Conservation (phyloP, 129 eudicot species). For the Escallonia rubra region DNA sequence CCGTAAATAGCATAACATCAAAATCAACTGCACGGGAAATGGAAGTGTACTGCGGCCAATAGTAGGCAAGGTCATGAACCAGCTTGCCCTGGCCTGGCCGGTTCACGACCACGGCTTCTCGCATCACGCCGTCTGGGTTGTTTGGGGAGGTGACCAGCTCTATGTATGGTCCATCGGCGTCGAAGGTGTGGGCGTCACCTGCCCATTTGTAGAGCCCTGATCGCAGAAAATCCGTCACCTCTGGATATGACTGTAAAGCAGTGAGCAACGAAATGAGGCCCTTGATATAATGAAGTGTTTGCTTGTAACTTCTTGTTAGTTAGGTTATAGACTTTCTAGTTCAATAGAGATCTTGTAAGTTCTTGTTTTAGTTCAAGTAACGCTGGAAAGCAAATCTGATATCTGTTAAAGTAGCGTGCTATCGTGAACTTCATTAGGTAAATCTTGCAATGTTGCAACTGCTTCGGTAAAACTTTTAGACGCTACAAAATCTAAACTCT, state of each 20-base stretch:
- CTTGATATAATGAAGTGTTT: no score
- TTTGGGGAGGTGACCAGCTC: slow-evolving; percentile 85
- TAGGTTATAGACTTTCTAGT: no score
- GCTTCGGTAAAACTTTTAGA: no score
- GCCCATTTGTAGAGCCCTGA: slow-evolving; percentile 74
- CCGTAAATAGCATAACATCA: slow-evolving; percentile 78
- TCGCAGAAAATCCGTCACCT: slow-evolving; percentile 32
- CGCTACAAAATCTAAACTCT: no score
- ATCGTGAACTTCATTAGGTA: no score
- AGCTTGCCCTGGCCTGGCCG: slow-evolving; percentile 42
- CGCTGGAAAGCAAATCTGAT: no score
- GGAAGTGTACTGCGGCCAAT: slow-evolving; percentile 92
- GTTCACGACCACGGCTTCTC: slow-evolving; percentile 56
- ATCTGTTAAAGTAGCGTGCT: no score
- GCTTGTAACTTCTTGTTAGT: no score
- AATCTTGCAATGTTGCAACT: no score
- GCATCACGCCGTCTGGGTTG: slow-evolving; percentile 61
- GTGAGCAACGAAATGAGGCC: no score
- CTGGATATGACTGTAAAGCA: slow-evolving; percentile 48
- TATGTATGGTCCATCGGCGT: slow-evolving; percentile 63
- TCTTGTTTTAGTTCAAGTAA: no score
- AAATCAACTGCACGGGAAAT: slow-evolving; percentile 45
- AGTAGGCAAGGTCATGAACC: slow-evolving; percentile 80
- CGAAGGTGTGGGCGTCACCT: slow-evolving; percentile 65
- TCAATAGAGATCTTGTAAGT: no score